These are phyloP conservation scores for Nemania sp. DNA, from an alignment of 2,329 filamentous ascomycete genomes.

Conservation along the genomic window DNA sequence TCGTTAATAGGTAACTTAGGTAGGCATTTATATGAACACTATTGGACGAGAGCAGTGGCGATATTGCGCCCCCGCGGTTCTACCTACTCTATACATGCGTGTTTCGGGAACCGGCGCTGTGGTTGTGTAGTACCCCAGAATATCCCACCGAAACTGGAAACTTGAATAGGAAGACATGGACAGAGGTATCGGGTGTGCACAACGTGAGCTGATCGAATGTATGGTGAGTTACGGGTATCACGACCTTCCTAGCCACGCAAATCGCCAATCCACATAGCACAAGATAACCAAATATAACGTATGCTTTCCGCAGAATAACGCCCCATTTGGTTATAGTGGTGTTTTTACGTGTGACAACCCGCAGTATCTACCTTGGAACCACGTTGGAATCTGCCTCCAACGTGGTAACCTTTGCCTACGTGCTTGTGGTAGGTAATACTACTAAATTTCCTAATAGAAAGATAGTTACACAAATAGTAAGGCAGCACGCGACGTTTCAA, in stretches of 20 bases:
- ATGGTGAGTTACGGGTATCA: conserved; percentile 7
- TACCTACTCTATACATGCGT: background rate
- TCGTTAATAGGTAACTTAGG: too few relatives aligned
- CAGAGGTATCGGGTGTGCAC: conserved; percentile 16
- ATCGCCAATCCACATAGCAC: background rate
- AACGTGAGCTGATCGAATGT: conserved; percentile 22
- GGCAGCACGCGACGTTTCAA: conserved; percentile 17
- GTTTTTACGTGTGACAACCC: conserved; percentile 10
- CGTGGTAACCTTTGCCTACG: background rate
- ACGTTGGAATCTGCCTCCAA: background rate
- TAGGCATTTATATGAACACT: background rate
- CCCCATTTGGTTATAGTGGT: background rate
- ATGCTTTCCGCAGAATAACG: conserved; percentile 11
- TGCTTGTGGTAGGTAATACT: background rate
- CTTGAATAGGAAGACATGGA: too few relatives aligned
- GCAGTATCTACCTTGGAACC: too few relatives aligned
- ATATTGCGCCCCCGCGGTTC: background rate
- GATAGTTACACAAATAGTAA: background rate
- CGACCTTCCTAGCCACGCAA: conserved; percentile 6
- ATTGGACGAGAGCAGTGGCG: background rate
- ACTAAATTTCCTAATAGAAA: background rate
- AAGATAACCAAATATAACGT: conserved; percentile 1
- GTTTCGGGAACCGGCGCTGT: background rate
- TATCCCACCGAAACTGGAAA: background rate
- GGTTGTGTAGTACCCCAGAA: background rate